Conservation (phyloP, 345 rosid species). For the Isatis tinctoria region DNA sequence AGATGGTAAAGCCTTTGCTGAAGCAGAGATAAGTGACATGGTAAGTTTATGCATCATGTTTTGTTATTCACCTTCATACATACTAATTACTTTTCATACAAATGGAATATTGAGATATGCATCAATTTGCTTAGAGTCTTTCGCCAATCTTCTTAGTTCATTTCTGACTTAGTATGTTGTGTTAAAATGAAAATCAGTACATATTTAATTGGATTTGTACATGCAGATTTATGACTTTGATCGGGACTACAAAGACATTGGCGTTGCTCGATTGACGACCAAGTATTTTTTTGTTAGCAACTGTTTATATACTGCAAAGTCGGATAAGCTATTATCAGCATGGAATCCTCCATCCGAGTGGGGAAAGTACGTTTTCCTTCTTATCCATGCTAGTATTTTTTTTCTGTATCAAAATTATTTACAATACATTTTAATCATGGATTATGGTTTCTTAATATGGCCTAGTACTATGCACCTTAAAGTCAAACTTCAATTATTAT, state of each 20-base stretch:
- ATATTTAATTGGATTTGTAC: neutral
- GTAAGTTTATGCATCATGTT: constrained; percentile 37
- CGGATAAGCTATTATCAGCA: constrained; percentile 79
- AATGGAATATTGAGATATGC: neutral
- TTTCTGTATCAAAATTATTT: neutral
- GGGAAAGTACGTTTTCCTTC: constrained; percentile 65
- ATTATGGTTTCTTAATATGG: neutral
- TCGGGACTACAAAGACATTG: constrained; percentile 92
- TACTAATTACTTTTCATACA: no score
- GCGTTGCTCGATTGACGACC: constrained; percentile 81
- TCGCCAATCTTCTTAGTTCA: neutral
- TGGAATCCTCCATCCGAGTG: constrained; percentile 96
- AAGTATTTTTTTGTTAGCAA: constrained; percentile 75
- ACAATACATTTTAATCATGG: neutral
- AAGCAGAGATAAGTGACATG: constrained; percentile 97
- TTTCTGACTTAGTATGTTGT: neutral
- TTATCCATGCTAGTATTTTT: neutral
- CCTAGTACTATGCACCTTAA: no score
- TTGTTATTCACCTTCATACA: neutral
- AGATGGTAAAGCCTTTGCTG: constrained; percentile 93
- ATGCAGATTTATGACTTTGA: constrained; percentile 88
- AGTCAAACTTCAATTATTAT: no score
- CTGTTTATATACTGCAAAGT: constrained; percentile 69
- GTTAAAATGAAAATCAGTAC: neutral
- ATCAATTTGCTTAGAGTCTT: neutral